Evolutionary conservation across 73 alveolate species (phyloP), one percentile per base, ranked within the genome.

Genomic region (Tetrahymena thermophila): DNA sequence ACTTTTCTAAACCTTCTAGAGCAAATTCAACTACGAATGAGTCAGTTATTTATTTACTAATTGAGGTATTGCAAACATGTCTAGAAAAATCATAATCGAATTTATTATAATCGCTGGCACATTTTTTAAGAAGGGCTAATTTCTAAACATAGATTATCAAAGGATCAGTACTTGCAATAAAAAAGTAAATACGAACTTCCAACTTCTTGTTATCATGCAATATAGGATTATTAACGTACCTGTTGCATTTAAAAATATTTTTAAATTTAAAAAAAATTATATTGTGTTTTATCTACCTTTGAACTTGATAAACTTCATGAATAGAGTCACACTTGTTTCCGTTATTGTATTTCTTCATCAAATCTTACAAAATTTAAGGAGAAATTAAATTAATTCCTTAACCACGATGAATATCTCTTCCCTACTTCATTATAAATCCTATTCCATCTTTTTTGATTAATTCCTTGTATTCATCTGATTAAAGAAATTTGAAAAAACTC

Each of bases 361-460:
- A 44, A 6, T 43, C 31, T 89, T 34, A 15, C 17, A 42, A 85
- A 35, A 85, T 56, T 34, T 85, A 43, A 42, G 95, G 95, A 50
- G 94, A 95, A 42, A 95, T 58, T 16, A 95, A 56, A 25, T 37
- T 55, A 28, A 95, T 95, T 50, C 97, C 97, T 21, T 94, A 19
- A 10, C 97, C 97, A 85, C 97, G 93, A 43, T 95, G 97, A 95
- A 95, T 94, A 37, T 95, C 97, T 56, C 93, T 55, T 25, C 97
- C 97, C 16, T 50, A 35, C n/a, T 95, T 95, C 14, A 93, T 95
- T 10, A 95, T 95, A 85, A 95, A 95, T 43, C 84, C 93, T 44
- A 94, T 93, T 3, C 97, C 97, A 4, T 95, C 95, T 34, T 40
- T 89, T 35, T 34, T 40, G 14, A 85, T 40, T n/a, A 89, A 1